Conservation (phyloP, 441 rosid genomes). For the Erodium texanum region DNA sequence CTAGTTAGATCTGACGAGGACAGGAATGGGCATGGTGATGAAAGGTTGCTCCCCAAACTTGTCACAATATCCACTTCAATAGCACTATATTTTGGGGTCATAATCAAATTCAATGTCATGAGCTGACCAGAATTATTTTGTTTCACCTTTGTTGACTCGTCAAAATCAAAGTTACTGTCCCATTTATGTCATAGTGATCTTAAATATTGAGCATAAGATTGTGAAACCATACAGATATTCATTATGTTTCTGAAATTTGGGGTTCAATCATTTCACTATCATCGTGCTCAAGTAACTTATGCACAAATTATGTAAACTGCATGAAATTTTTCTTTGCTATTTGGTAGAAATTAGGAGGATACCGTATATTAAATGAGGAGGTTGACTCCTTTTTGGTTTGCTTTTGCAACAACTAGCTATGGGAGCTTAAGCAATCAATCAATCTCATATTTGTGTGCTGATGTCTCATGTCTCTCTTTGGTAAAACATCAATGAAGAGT, state of each 20-base stretch:
- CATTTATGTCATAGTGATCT: too few species aligned
- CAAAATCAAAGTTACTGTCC: too few species aligned
- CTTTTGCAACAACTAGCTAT: background rate
- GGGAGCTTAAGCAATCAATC: background rate
- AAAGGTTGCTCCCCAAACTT: background rate
- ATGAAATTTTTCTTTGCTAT: background rate
- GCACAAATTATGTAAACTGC: background rate
- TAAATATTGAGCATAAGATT: too few species aligned
- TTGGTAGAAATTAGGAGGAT: background rate
- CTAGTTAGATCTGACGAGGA: background rate
- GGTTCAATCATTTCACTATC: background rate
- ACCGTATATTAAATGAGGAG: background rate
- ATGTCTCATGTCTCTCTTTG: too few species aligned
- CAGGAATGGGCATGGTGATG: slow-evolving; percentile 4
- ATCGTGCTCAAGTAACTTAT: background rate
- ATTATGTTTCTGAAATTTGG: background rate
- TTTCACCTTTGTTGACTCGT: too few species aligned
- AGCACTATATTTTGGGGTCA: background rate
- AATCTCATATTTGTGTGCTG: too few species aligned
- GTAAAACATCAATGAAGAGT: too few species aligned
- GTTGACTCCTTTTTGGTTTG: background rate
- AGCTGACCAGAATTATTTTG: background rate
- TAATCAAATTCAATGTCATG: background rate
- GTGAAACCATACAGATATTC: too few species aligned
- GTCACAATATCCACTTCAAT: background rate